Conservation (phyloP, 208 protist genomes). For the Trypanosoma melophagium region DNA sequence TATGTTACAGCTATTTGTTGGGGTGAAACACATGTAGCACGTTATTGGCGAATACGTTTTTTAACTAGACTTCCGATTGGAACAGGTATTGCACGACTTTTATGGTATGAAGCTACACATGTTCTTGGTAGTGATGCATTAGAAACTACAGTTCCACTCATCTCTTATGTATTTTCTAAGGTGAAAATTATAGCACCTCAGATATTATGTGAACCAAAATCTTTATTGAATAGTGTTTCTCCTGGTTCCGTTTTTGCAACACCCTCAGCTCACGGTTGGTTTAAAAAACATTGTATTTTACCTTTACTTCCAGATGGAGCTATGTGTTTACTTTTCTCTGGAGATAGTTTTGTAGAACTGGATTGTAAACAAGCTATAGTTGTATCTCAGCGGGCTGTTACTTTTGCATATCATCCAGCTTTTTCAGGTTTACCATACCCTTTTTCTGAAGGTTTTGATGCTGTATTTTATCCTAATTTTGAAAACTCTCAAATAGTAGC, state of each 20-base stretch:
- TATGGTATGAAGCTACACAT: conserved; percentile 48
- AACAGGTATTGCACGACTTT: conserved; percentile 52
- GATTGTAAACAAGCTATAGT: conserved; percentile 27
- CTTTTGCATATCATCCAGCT: conserved; percentile 30
- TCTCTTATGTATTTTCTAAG: neutral
- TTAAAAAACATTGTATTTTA: conserved; percentile 40
- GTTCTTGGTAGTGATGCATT: conserved; percentile 16
- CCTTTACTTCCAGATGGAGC: conserved; percentile 31
- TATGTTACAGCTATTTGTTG: conserved; percentile 31
- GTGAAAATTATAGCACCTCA: conserved; percentile 29
- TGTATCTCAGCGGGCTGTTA: conserved; percentile 14
- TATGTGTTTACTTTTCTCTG: conserved; percentile 58
- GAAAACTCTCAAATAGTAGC: conserved; percentile 36
- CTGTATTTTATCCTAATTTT: conserved; percentile 58
- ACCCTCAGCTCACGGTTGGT: conserved; percentile 32
- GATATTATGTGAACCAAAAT: conserved; percentile 17
- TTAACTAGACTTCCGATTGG: conserved; percentile 32
- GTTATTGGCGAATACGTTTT: conserved; percentile 73
- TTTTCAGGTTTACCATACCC: conserved; percentile 57
- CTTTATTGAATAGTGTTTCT: conserved; percentile 19
- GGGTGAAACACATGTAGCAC: conserved; percentile 41
- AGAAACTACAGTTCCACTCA: conserved; percentile 10
- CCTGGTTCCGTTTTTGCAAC: conserved; percentile 30
- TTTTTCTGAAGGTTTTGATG: conserved; percentile 59
- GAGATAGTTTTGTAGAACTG: conserved; percentile 48